These are phyloP conservation scores for Thalassiosira oceanica DNA, from an alignment of 352 stramenopile genomes.

Conservation along the genomic window DNA sequence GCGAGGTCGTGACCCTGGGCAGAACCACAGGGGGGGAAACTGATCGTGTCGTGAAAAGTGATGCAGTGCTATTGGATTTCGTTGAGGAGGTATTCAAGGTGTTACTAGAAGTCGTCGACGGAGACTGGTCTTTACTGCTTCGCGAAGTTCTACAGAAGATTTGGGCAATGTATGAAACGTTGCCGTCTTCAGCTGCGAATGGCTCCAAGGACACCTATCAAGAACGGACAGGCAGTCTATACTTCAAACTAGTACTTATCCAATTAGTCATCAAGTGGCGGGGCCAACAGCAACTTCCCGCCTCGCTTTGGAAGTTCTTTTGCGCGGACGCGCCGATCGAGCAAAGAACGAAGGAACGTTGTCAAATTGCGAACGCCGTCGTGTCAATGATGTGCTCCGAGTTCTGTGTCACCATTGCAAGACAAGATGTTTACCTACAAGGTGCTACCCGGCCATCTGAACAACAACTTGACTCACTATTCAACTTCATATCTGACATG, in stretches of 20 bases:
- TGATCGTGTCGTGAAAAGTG: no score
- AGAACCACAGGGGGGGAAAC: no score
- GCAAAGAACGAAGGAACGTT: conserved; percentile 18
- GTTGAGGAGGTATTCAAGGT: conserved; percentile 17
- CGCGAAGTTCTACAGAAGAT: conserved; percentile 19
- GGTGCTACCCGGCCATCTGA: background rate
- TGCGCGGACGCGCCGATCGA: background rate
- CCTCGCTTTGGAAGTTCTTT: conserved; percentile 24
- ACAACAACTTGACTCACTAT: conserved; percentile 25
- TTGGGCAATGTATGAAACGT: conserved; percentile 40
- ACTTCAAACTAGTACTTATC: conserved; percentile 38
- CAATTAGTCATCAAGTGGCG: conserved; percentile 42
- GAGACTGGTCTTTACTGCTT: conserved; percentile 14
- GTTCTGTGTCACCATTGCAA: conserved; percentile 13
- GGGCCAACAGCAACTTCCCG: conserved; percentile 4
- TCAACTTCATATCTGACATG: conserved; percentile 67
- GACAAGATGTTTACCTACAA: no score
- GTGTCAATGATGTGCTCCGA: conserved; percentile 33
- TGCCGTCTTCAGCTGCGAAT: conserved; percentile 10
- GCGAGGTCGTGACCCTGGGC: no score
- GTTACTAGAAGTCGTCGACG: conserved; percentile 18
- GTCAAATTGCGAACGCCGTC: conserved; percentile 5
- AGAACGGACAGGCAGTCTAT: conserved; percentile 2
- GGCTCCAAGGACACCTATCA: background rate
- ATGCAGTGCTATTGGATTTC: conserved; percentile 37